These are phyloP conservation scores for Azolla pinnata DNA, from an alignment of 75 land plant species.

Conservation along the genomic window DNA sequence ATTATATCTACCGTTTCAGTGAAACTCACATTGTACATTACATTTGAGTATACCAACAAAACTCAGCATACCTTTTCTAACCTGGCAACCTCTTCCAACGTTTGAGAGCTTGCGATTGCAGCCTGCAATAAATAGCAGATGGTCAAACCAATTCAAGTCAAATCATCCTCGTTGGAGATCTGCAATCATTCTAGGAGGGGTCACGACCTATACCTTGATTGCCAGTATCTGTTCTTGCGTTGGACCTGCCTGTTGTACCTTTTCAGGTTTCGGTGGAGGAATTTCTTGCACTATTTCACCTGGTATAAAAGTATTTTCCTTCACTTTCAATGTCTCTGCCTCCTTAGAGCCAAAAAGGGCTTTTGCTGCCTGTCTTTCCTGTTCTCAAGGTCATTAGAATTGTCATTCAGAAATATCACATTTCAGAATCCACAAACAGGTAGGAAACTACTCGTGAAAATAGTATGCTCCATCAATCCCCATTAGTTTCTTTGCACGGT, in stretches of 20 bases:
- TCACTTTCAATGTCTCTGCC: constrained; percentile 45
- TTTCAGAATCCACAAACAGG: constrained; percentile 1
- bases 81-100: constrained; percentile 89
- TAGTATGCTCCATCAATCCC: constrained; percentile 9
- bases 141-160: not conserved
- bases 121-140: constrained; percentile 46
- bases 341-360: constrained; percentile 57
- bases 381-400: constrained; percentile 11
- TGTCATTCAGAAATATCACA: not conserved
- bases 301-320: constrained; percentile 65
- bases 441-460: constrained; percentile 4
- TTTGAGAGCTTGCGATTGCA: constrained; percentile 90
- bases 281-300: constrained; percentile 41
- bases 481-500: constrained; percentile 10
- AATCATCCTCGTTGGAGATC: too few species aligned
- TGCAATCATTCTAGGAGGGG: not conserved
- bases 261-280: constrained; percentile 21
- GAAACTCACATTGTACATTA: not conserved
- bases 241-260: constrained; percentile 50
- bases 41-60: not conserved
- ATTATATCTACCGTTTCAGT: too few species aligned
- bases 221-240: constrained; percentile 85
- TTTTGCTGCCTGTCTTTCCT: constrained; percentile 79
- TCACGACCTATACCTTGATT: constrained; percentile 52
- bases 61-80: constrained; percentile 59